Base-by-base conservation (phyloP, 805 yeast genomes). In the Candida incommunis region DNA sequence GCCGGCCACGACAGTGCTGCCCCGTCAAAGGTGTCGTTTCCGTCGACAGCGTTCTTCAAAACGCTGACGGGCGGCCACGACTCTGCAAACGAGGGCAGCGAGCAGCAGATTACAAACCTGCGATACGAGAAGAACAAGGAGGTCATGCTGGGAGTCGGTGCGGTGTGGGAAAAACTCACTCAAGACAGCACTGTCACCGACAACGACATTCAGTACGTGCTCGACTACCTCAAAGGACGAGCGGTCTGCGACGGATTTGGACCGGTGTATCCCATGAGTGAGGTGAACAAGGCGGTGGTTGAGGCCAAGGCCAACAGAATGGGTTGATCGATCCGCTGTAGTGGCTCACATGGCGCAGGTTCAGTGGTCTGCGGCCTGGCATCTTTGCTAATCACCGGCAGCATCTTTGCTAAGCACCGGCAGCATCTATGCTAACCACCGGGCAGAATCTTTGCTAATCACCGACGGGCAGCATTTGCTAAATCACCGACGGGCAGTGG, bases 221-320 rank as follows among this genome's bases (percentile, higher is more conserved):
- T 85, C 79, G 58, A 63, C 18, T 60, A 59, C 23, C 66, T 86
- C 45, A 73, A 69, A 55, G 94, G 92, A 1, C 60, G 71, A 26
- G 94, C 83, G 57, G 69, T 66, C 31, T 85, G 95, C 56, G 90
- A 84, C 57, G 92, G 88, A 1, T 71, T 66, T 54, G 95, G 95
- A 0, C 57, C 61, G n/a, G 61, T 54, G 13, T 57, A 47, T 35
- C 46, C 54, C 1, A 45, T 56, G 22, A 22, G 34, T 2, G 50
- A 44, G 9, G 56, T 56, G 18, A 41, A 55, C 37, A 31, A n/a
- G 13, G 37, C 37, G 13, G 13, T 25, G 7, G 13, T 25, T 13
- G 13, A 7, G 27, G 27, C 27, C 13, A 7, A 25, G 27, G 27
- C 27, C 7, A 25, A 7, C 13, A 7, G 27, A 7, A 7, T 25